Conservation (phyloP, 2,329 filamentous ascomycete genomes). For the Xylaria sp. region DNA sequence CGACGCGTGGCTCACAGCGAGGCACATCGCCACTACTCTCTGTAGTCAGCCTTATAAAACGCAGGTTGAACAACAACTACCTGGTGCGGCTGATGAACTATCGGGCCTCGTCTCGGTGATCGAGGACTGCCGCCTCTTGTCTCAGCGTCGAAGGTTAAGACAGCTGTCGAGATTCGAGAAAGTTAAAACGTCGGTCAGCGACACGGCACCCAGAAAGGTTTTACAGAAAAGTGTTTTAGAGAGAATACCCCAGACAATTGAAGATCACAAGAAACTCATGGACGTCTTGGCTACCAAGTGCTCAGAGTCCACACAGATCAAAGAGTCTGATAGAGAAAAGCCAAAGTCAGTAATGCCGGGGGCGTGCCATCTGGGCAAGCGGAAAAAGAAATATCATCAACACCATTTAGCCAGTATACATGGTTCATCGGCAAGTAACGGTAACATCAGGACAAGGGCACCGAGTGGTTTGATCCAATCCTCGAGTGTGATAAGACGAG, state of each 20-base stretch:
- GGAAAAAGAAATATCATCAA: not conserved
- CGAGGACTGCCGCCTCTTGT: not conserved
- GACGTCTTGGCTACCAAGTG: not conserved
- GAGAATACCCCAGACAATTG: not conserved
- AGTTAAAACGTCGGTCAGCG: not conserved
- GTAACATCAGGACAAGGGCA: not conserved
- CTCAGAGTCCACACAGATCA: not conserved
- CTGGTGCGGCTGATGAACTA: not conserved
- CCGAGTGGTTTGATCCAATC: not conserved
- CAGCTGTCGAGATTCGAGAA: not conserved
- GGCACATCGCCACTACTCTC: not conserved
- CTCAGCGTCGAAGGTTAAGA: not conserved
- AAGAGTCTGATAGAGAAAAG: not conserved
- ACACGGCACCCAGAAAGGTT: not conserved
- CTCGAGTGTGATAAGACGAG: not conserved
- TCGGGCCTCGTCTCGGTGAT: not conserved
- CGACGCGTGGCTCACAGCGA: not conserved
- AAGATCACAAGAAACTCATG: not conserved
- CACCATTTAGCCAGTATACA: not conserved
- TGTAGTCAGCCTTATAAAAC: slow-evolving; percentile 1
- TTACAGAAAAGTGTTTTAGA: not conserved
- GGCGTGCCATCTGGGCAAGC: not conserved
- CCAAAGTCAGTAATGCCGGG: not conserved
- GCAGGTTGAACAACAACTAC: not conserved
- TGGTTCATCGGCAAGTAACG: not conserved